Base-by-base conservation (phyloP, 75 land plant species). In the Sequoiadendron giganteum region DNA sequence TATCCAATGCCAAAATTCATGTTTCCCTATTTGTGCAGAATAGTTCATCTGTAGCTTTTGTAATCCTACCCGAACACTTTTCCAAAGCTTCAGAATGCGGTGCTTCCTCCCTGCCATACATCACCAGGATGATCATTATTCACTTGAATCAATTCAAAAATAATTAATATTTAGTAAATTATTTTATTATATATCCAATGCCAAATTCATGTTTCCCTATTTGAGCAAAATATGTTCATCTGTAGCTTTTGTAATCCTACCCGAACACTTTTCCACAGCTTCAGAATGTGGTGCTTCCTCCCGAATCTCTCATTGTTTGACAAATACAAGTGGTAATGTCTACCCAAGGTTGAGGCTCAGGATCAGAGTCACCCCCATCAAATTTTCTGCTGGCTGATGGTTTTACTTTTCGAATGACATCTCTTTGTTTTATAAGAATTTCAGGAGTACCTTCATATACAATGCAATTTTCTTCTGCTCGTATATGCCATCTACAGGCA, bases 401-500 rank as follows among this genome's bases (percentile, higher is more conserved):
- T 70, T 90, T 93, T 32, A 82, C 91, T 87, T 94, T 92, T 88
- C 30, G 90, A 45, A 91, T 86, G 38, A 89, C 79, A 88, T 97
- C 99, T 89, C 99, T 95, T 89, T 97, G 95, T 87, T 98, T 97
- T 10, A 93, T 89, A 86, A 98, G 96, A 72, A 96, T 93, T 61
- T 98, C 98, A 10, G 97, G 90, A 4, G 96, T 95, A 72, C 99
- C 99, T 61, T 95, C 92, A 92, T 95, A 98, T 36, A 95, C 96
- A 90, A 95, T 96, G 90, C 99, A 98, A 82, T 96, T 97, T 83
- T 98, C 99, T 7, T 95, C 88, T 16, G 92, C 89, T 72, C 75
- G 75, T 47, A 95, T 96, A 34, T 92, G 90, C 99, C 98, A 98
- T 48, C 88, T 92, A 75, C 97, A 90, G 84, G 99, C 99, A 72